phyloP scores from a whole-genome alignment of 2,329 filamentous ascomycete genomes.

The Xylaria sp. region DNA sequence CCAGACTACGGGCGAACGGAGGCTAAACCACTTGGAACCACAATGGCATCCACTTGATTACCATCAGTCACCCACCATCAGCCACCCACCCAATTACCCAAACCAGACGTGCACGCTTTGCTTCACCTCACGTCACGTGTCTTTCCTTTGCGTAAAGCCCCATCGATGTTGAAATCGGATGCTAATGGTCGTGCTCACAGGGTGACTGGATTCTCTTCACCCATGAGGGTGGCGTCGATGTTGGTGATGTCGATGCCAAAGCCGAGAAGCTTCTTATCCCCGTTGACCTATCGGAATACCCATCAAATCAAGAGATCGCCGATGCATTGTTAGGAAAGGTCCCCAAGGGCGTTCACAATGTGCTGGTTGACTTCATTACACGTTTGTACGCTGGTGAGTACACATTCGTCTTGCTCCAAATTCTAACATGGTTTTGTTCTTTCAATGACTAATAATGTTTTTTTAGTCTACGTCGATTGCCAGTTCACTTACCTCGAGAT shows the following conservation, averaged over 20 bases:
- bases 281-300: slow-evolving; percentile 92
- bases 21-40: slow-evolving; percentile 48
- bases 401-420: neutral
- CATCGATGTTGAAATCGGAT: slow-evolving; percentile 10
- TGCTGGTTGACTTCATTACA: slow-evolving; percentile 98
- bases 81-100: slow-evolving; percentile 28
- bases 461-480: slow-evolving; percentile 90
- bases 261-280: slow-evolving; percentile 98
- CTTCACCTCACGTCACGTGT: slow-evolving; percentile 16
- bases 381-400: slow-evolving; percentile 77
- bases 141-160: slow-evolving; percentile 1
- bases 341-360: slow-evolving; percentile 93
- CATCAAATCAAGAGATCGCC: slow-evolving; percentile 94
- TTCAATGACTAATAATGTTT: slow-evolving; percentile 2
- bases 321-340: slow-evolving; percentile 86
- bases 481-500: slow-evolving; percentile 99
- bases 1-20: slow-evolving; percentile 50
- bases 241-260: slow-evolving; percentile 98
- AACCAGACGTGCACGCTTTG: slow-evolving; percentile 25
- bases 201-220: slow-evolving; percentile 99
- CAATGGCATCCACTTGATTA: slow-evolving; percentile 35
- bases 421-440: neutral
- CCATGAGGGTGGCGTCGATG: slow-evolving; percentile 98
- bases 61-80: slow-evolving; percentile 27
- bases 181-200: slow-evolving; percentile 53